Evolutionary conservation across 2,329 filamentous ascomycete species (phyloP).

Genomic region (Fusarium redolens): DNA sequence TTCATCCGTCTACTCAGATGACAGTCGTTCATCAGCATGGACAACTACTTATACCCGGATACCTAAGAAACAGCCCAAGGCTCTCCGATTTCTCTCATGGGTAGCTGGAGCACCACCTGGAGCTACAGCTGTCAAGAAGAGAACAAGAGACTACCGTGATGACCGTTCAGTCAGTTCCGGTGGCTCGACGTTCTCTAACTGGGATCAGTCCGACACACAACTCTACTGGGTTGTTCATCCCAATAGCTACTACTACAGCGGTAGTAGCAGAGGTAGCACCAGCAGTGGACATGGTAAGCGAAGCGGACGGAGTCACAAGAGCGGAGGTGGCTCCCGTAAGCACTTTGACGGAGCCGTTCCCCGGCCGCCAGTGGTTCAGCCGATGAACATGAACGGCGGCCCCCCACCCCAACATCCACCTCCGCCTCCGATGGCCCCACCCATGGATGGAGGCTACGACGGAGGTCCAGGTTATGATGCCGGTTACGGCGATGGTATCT

Average conservation of each 20-base stretch:
- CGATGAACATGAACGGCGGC: slow-evolving; percentile 29
- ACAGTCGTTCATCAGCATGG: slow-evolving; percentile 43
- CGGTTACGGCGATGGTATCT: slow-evolving; percentile 28
- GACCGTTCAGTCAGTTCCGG: slow-evolving; percentile 39
- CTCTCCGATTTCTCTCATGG: slow-evolving; percentile 45
- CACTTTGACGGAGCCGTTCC: slow-evolving; percentile 43
- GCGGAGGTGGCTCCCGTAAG: slow-evolving; percentile 32
- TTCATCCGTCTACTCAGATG: slow-evolving; percentile 40
- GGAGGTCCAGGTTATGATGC: slow-evolving; percentile 7
- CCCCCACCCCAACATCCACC: slow-evolving; percentile 26
- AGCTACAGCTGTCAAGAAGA: slow-evolving; percentile 44
- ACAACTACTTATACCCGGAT: slow-evolving; percentile 40
- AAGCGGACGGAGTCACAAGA: slow-evolving; percentile 36
- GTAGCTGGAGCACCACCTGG: slow-evolving; percentile 42
- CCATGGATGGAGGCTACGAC: slow-evolving; percentile 36
- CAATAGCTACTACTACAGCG: slow-evolving; percentile 30
- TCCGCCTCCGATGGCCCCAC: slow-evolving; percentile 27
- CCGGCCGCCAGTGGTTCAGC: slow-evolving; percentile 27
- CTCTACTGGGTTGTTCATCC: slow-evolving; percentile 41
- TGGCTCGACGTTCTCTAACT: slow-evolving; percentile 38
- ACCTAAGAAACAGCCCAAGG: slow-evolving; percentile 40
- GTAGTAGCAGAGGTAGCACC: slow-evolving; percentile 27
- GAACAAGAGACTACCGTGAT: slow-evolving; percentile 41
- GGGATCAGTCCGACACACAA: slow-evolving; percentile 37
- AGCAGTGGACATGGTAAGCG: slow-evolving; percentile 33